A percentile compares a stretch with the other conserved stretches of the same genome.
These are phyloP conservation scores for Mantamonas sphyraenae DNA, from an alignment of 78 protist genomes.

Conservation along the genomic window DNA sequence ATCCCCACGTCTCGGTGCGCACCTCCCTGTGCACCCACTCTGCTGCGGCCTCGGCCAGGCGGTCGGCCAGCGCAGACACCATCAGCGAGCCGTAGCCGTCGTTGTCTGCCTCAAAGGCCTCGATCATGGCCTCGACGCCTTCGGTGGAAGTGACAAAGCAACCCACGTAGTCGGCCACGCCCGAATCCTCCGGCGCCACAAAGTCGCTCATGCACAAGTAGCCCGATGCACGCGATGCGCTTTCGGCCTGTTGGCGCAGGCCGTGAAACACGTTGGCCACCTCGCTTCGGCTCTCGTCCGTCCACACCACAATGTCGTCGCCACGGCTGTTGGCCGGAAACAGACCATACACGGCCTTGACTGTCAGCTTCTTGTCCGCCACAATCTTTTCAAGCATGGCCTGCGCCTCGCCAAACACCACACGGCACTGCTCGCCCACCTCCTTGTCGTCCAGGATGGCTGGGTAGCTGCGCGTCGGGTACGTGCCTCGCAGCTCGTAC, in stretches of 20 bases:
- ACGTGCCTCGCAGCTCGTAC: constrained; percentile 91
- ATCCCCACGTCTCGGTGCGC: constrained; percentile 88
- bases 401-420: constrained; percentile 79
- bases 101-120: constrained; percentile 42
- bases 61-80: constrained; percentile 90
- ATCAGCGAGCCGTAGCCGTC: constrained; percentile 87
- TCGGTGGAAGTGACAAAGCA: constrained; percentile 78
- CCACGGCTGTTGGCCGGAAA: constrained; percentile 84
- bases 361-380: constrained; percentile 41
- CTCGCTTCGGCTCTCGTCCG: constrained; percentile 61
- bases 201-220: constrained; percentile 84
- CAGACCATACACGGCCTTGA: constrained; percentile 73
- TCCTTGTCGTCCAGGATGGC: constrained; percentile 85
- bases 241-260: constrained; percentile 91
- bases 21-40: constrained; percentile 87
- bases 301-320: constrained; percentile 77
- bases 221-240: constrained; percentile 68
- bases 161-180: constrained; percentile 81
- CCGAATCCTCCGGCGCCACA: constrained; percentile 77
- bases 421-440: constrained; percentile 58
- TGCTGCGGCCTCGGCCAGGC: constrained; percentile 91
- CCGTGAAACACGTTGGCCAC: constrained; percentile 44
- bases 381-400: constrained; percentile 50
- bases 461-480: constrained; percentile 96
- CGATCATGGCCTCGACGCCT: constrained; percentile 74